Evolutionary conservation across 2,329 filamentous ascomycete genomes (phyloP).

Genomic region (Diaporthe nobilis): DNA sequence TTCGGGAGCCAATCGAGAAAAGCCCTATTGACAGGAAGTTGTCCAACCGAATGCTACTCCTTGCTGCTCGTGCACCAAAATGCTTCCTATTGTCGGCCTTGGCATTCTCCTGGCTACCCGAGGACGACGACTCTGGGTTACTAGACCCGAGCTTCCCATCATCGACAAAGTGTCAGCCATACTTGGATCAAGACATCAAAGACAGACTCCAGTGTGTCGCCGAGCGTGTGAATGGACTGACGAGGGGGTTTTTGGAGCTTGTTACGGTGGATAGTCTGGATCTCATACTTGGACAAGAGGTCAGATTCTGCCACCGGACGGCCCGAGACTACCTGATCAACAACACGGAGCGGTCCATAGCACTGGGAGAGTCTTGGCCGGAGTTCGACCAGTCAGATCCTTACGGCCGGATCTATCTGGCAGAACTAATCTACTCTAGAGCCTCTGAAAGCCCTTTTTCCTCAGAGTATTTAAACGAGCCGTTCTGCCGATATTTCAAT

Average conservation of each 20-base stretch:
- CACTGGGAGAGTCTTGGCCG: not conserved
- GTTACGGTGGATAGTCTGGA: no score
- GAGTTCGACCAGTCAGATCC: not conserved
- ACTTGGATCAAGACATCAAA: not conserved
- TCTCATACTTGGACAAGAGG: no score
- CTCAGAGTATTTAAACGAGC: not conserved
- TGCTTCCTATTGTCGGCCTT: not conserved
- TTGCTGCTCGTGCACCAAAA: not conserved
- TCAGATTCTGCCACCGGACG: not conserved
- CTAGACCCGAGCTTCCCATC: not conserved
- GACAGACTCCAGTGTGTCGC: not conserved
- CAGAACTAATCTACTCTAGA: not conserved
- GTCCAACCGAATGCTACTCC: not conserved
- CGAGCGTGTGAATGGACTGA: not conserved
- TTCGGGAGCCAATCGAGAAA: not conserved
- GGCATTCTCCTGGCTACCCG: not conserved
- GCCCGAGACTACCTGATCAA: not conserved
- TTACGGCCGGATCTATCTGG: not conserved
- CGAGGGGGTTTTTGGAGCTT: not conserved
- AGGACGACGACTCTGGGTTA: not conserved
- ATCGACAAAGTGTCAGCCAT: not conserved
- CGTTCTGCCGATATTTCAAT: not conserved
- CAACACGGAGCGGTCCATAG: not conserved
- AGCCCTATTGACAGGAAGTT: not conserved
- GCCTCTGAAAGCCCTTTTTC: no score